Evolutionary conservation across 2,329 filamentous ascomycete species (phyloP).

Genomic region (Botryotinia globosa): DNA sequence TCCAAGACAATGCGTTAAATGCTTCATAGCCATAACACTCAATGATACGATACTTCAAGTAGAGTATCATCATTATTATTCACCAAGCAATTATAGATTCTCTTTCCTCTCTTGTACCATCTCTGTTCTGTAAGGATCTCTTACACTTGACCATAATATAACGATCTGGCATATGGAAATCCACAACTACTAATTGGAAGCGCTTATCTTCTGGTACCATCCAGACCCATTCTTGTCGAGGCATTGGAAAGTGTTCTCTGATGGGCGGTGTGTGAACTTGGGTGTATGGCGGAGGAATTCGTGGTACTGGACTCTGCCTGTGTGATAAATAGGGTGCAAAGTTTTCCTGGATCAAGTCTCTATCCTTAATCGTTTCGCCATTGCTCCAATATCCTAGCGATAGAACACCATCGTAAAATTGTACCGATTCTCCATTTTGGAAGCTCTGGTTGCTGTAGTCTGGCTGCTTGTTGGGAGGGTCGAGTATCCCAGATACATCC

Average conservation of each 20-base stretch:
- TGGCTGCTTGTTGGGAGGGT: neutral
- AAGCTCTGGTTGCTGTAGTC: neutral
- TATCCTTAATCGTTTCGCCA: neutral
- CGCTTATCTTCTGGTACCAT: slow-evolving; percentile 33
- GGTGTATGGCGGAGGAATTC: slow-evolving; percentile 4
- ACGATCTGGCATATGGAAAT: slow-evolving; percentile 34
- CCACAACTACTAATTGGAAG: slow-evolving; percentile 30
- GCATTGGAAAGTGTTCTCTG: neutral
- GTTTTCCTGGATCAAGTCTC: neutral
- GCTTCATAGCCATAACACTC: neutral
- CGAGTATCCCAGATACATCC: slow-evolving; percentile 17
- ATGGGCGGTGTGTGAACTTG: neutral
- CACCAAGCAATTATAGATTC: slow-evolving; percentile 36
- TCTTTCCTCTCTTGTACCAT: slow-evolving; percentile 32
- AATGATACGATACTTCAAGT: neutral
- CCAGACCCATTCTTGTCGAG: slow-evolving; percentile 19
- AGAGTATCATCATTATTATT: neutral
- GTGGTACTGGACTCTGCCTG: neutral
- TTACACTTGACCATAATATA: slow-evolving; percentile 34
- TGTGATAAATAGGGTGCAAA: slow-evolving; percentile 12
- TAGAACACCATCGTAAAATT: neutral
- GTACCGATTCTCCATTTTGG: neutral
- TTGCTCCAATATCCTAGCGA: neutral
- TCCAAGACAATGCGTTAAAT: neutral
- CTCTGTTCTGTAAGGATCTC: slow-evolving; percentile 23